Evolutionary conservation across 2,329 filamentous ascomycete genomes (phyloP), one percentile per base, ranked within the genome.

Genomic region (Annulohypoxylon truncatum): DNA sequence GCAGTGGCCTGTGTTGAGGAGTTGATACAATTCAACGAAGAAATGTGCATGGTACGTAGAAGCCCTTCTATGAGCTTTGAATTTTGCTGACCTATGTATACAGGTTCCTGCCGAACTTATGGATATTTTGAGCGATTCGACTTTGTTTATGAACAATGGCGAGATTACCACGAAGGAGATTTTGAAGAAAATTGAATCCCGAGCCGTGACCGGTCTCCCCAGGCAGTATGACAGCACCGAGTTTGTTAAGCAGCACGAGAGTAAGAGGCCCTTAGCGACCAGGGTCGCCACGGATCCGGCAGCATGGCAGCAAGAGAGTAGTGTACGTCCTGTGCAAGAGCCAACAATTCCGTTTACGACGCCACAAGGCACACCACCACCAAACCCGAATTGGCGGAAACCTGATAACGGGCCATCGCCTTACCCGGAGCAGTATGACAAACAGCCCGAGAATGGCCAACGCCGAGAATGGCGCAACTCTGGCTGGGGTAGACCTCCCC

Each of bases 161-260:
- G 95, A 99, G 65, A 90, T 97, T 67, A 97, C 95, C 1, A 97
- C 94, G 4, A 99, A 99, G 79, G 96, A 99, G 75, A 98, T 99
- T 58, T 85, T 99, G 54, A 97, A 95, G 78, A 89, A 93, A 61
- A 97, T 96, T 79, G 94, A 94, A 52, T 93, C 97, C 75, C 90
- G 96, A 67, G 80, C 81, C 59, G 74, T 76, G 0, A 81, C 76
- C 63, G 79, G 80, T 10, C 83, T 84, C 5, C 81, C 84, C 44
- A 81, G 89, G 81, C 80, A 92, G 82, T 82, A 87, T 81, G 87
- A 89, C 79, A 80, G 85, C 74, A 81, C 84, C 77, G 84, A 89
- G 76, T 81, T 85, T 77, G 81, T 84, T 76, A 81, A 84, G 79
- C 82, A 85, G 79, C 83, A 83, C 77, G 86, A 87, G 78, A 83